Conservation (phyloP, 129 eudicot species). For the Calendula officinalis region DNA sequence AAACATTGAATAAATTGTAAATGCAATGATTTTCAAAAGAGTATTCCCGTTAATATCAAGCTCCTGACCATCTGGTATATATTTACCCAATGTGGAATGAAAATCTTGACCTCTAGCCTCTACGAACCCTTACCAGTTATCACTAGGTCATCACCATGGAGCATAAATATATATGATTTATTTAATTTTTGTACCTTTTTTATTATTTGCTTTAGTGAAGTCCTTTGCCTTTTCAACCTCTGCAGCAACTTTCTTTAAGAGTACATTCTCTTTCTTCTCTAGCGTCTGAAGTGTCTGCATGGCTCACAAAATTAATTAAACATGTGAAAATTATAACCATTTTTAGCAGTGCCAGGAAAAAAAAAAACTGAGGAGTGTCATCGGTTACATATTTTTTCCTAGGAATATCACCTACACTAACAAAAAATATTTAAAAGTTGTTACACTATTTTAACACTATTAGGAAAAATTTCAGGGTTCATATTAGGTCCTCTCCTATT, state of each 20-base stretch:
- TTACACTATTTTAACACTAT: too few species aligned
- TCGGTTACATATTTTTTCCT: neutral
- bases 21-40: neutral
- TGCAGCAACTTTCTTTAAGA: constrained; percentile 43
- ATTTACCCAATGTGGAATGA: too few species aligned
- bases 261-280: constrained; percentile 47
- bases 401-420: too few species aligned
- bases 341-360: too few species aligned
- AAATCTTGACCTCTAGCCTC: neutral
- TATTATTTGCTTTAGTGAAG: constrained; percentile 41
- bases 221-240: constrained; percentile 52
- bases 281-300: constrained; percentile 45
- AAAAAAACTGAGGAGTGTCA: neutral
- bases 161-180: too few species aligned
- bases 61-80: neutral
- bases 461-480: too few species aligned
- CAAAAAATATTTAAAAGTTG: too few species aligned
- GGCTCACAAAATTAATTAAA: neutral
- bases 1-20: neutral
- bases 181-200: constrained; percentile 33
- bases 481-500: too few species aligned
- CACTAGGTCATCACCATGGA: too few species aligned
- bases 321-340: neutral
- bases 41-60: too few species aligned
- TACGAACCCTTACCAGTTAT: too few species aligned